Percentiles rank a stretch among this genome's conserved stretches.
Evolutionary conservation across 108 stramenopile species (phyloP).

Genomic region (Cyclotella atomus): DNA sequence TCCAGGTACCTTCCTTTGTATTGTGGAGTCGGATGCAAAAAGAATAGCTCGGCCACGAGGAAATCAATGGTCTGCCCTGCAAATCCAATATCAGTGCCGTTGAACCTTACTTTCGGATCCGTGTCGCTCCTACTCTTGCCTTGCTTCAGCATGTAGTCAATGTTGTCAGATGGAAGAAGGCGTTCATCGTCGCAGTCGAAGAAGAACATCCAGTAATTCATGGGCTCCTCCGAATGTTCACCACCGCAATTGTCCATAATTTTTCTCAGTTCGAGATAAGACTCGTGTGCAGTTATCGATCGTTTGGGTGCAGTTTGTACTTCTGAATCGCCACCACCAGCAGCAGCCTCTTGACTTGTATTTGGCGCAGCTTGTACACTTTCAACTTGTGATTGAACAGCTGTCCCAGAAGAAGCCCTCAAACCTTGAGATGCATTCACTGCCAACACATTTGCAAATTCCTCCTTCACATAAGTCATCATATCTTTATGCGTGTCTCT

Average conservation of each 20-base stretch:
- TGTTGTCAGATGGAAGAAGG: neutral
- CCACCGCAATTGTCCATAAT: neutral
- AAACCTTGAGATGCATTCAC: neutral
- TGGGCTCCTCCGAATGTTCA: neutral
- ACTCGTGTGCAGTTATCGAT: neutral
- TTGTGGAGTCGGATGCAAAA: slow-evolving; percentile 15
- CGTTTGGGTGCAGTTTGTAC: neutral
- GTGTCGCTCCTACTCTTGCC: neutral
- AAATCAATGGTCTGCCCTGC: slow-evolving; percentile 18
- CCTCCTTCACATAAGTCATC: neutral
- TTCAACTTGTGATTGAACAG: too few relatives aligned
- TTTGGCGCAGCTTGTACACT: too few relatives aligned
- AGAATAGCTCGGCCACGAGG: slow-evolving; percentile 19
- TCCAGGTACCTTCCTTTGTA: slow-evolving; percentile 10
- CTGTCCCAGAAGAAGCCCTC: neutral
- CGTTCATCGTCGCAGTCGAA: neutral
- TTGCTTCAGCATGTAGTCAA: neutral
- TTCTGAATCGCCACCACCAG: too few relatives aligned
- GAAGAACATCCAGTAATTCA: slow-evolving; percentile 2
- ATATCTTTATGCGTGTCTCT: neutral
- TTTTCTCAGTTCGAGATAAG: neutral
- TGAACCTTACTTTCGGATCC: neutral
- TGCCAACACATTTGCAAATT: too few relatives aligned
- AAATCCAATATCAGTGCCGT: slow-evolving; percentile 6
- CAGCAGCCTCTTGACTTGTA: too few relatives aligned